Evolutionary conservation across 2,329 filamentous ascomycete species (phyloP).

Genomic region (Pseudonectria foliicola): DNA sequence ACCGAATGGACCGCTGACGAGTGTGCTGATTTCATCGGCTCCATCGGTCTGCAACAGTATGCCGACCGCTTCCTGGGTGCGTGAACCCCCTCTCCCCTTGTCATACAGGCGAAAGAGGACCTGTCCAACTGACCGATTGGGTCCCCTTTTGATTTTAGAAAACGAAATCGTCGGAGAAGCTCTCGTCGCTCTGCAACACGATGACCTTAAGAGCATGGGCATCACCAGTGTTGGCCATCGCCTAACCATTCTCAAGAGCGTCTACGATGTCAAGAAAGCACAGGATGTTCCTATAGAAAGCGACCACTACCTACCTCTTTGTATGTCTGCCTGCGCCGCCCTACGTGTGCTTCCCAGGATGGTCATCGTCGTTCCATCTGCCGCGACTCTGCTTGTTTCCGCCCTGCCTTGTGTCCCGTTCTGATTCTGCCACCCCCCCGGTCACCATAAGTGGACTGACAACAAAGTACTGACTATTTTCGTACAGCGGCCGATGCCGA

Average conservation of each 20-base stretch:
- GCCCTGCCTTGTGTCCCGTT: background rate
- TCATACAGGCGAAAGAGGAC: too few species aligned
- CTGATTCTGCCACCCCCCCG: slow-evolving; percentile 5
- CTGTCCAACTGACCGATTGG: slow-evolving; percentile 6
- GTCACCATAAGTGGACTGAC: slow-evolving; percentile 12
- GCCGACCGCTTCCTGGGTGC: slow-evolving; percentile 75
- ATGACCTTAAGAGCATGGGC: slow-evolving; percentile 92
- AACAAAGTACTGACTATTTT: slow-evolving; percentile 7
- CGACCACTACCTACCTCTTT: slow-evolving; percentile 88
- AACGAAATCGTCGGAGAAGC: slow-evolving; percentile 93
- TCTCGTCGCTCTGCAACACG: slow-evolving; percentile 78
- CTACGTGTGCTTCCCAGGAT: too few species aligned
- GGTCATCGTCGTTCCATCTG: too few species aligned
- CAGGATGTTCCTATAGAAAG: slow-evolving; percentile 86
- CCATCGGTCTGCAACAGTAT: slow-evolving; percentile 76
- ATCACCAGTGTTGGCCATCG: slow-evolving; percentile 89
- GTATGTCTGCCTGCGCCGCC: slow-evolving; percentile 41
- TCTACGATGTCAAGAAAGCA: slow-evolving; percentile 93
- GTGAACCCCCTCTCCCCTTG: slow-evolving; percentile 26
- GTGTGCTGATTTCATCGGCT: slow-evolving; percentile 80
- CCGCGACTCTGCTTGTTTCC: background rate
- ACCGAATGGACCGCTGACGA: slow-evolving; percentile 79
- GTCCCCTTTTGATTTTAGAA: slow-evolving; percentile 45
- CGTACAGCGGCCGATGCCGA: slow-evolving; percentile 77
- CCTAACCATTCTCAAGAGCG: slow-evolving; percentile 87